Evolutionary conservation across 2,329 filamentous ascomycete genomes (phyloP).

Genomic region (Shiraia sp.): DNA sequence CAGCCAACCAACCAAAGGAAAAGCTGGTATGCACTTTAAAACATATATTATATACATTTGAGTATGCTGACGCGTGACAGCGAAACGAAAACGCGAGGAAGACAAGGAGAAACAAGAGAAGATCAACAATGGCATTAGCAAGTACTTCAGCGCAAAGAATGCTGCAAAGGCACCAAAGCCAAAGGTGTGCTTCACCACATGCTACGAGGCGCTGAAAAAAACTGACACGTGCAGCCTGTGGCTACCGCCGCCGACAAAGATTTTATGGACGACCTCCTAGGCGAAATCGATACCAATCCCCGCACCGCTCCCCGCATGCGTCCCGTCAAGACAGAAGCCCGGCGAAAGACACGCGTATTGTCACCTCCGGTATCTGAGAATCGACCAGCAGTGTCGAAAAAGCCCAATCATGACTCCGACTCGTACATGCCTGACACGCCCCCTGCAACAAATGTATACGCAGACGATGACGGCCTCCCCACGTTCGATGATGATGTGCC

Average conservation of each 20-base stretch:
- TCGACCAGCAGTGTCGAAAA: slow-evolving; percentile 27
- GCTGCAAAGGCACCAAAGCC: slow-evolving; percentile 69
- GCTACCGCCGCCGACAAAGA: slow-evolving; percentile 86
- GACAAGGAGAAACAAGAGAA: slow-evolving; percentile 83
- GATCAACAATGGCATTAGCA: slow-evolving; percentile 88
- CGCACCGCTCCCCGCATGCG: slow-evolving; percentile 59
- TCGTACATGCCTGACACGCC: slow-evolving; percentile 51
- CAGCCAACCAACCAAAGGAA: slow-evolving; percentile 61
- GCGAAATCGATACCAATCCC: slow-evolving; percentile 81
- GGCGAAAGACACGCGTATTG: slow-evolving; percentile 77
- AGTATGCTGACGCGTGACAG: slow-evolving; percentile 49
- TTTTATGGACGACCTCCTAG: slow-evolving; percentile 83
- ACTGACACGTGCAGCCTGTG: slow-evolving; percentile 58
- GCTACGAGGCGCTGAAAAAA: neutral
- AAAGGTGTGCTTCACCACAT: slow-evolving; percentile 64
- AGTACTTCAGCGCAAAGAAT: slow-evolving; percentile 85
- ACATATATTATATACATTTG: slow-evolving; percentile 1
- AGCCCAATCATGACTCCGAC: slow-evolving; percentile 39
- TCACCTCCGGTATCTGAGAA: slow-evolving; percentile 69
- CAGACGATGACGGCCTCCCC: slow-evolving; percentile 61
- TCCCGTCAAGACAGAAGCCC: slow-evolving; percentile 72
- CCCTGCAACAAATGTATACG: slow-evolving; percentile 45
- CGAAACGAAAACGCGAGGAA: slow-evolving; percentile 85
- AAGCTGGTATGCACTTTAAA: slow-evolving; percentile 55
- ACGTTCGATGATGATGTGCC: slow-evolving; percentile 67